Evolutionary conservation across 345 rosid genomes (phyloP).

Genomic region (Clausena lansium): DNA sequence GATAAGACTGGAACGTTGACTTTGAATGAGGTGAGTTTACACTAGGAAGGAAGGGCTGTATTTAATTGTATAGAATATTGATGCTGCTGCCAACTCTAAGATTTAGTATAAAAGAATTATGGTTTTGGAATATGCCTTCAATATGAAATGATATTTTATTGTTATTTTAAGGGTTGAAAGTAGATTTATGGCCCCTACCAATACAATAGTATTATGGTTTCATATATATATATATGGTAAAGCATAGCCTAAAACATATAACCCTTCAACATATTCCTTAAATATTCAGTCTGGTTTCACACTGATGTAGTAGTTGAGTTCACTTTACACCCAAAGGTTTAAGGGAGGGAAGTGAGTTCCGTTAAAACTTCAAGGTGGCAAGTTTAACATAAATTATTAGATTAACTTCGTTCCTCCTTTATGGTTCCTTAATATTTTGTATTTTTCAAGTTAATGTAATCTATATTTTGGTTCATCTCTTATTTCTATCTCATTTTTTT

Average conservation of each 20-base stretch:
- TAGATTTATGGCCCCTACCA: too few relatives aligned
- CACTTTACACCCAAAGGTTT: background rate
- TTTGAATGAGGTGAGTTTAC: conserved; percentile 71
- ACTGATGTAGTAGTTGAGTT: background rate
- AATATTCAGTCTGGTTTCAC: background rate
- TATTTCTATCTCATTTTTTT: background rate
- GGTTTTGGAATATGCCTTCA: background rate
- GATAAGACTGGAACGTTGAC: conserved; percentile 99
- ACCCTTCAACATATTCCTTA: background rate
- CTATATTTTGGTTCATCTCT: background rate
- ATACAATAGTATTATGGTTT: background rate
- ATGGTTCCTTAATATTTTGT: background rate
- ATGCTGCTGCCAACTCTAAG: background rate
- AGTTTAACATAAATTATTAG: background rate
- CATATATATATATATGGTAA: background rate
- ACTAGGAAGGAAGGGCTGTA: background rate
- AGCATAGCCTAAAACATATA: background rate
- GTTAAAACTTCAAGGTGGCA: background rate
- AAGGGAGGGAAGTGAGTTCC: background rate
- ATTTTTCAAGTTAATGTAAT: background rate
- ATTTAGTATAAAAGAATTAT: background rate
- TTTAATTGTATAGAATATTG: background rate
- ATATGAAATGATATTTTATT: background rate
- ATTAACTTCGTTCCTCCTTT: background rate
- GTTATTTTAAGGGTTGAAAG: too few relatives aligned